Evolutionary conservation across 2,329 filamentous ascomycete genomes (phyloP), one percentile per base, ranked within the genome.

Genomic region (Aspergillus sp.): DNA sequence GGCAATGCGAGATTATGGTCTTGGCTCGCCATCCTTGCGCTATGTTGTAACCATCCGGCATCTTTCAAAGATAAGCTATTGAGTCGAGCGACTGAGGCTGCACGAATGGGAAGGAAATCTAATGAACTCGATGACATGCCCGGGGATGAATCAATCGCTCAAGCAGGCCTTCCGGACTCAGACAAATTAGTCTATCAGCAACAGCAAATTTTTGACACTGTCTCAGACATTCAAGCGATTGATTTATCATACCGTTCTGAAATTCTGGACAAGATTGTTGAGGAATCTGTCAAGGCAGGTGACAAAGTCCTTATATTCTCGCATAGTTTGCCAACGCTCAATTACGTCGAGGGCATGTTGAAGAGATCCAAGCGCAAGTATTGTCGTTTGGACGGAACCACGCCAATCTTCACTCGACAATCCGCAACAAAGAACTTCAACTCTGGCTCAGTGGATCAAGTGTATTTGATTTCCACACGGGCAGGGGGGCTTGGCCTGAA

Each of bases 281-380:
- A 83, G 19, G 75, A 84, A 49, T 83, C 84, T 6, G 77, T 75
- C 33, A 60, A 61, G 1, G 66, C 73, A 0, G 74, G 75, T 0
- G 90, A 96, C 62, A 90, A 90, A 57, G 78, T 90, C 1, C 73
- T 96, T 1, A 70, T 95, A 0, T 96, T 96, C 57, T 87, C 85
- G 0, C 85, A 89, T 42, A 86, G 82, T 10, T 71, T 89, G 8
- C 68, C 71, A 0, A 86, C 85, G 0, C 69, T 96, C 5, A 60
- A 90, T 53, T 91, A 83, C 52, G 70, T 95, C 1, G 75, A 82
- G 40, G 52, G 67, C 0, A 62, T 86, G 13, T 75, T 89, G 33
- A 64, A 60, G 5, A 56, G 56, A 13, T 72, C 77, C 45, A 61
- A 69, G 2, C 70, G 78, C 28, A 59, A 44, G 1, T 76, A 68